Base-by-base conservation (phyloP, 345 rosid species). In the Salix brachista region DNA sequence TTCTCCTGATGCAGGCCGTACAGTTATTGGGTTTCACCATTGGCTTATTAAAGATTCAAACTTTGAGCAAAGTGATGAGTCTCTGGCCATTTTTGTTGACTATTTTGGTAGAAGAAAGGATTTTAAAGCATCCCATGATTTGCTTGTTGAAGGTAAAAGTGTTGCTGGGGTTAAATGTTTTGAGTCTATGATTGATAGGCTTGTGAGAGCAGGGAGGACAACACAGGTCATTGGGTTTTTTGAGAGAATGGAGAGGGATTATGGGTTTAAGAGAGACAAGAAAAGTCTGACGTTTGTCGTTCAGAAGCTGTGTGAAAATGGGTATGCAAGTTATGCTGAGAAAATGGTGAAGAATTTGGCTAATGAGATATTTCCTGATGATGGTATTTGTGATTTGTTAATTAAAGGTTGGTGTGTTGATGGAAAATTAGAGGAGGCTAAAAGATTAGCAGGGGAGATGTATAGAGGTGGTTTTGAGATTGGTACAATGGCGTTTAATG, bases 381-480 rank as follows among this genome's bases (percentile, higher is more conserved):
- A 93, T 70, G 30, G 61, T 8, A 87, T 88, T 14, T 93, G 99
- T 80, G 95, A 96, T 80, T 70, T 93, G 87, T 78, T 96, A 88
- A 89, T 96, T 13, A 90, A 81, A 70, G 99, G 99, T 37, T 96
- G 99, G 97, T 93, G 99, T 78, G 85, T 82, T 54, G 91, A 88
- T 83, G 94, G 88, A 76, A 92, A 92, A 74, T 88, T 96, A 6
- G 94, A 91, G n/a, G 95, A 96, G 78, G 99, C 99, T 1, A 91
- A 85, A 76, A 86, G 99, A 75, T 80, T 96, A 78, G 94, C 92
- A 19, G 91, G 92, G 32, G 99, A 96, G 77, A 96, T 93, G 96
- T 88, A 89, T 75, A 88, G 97, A 85, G 99, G 98, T 79, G 98
- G 99, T 4, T 95, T 95, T 65, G 96, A 91, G 94, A 83, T 91